Evolutionary conservation across 2,329 filamentous ascomycete genomes (phyloP).

Genomic region (Cercospora citrullina): DNA sequence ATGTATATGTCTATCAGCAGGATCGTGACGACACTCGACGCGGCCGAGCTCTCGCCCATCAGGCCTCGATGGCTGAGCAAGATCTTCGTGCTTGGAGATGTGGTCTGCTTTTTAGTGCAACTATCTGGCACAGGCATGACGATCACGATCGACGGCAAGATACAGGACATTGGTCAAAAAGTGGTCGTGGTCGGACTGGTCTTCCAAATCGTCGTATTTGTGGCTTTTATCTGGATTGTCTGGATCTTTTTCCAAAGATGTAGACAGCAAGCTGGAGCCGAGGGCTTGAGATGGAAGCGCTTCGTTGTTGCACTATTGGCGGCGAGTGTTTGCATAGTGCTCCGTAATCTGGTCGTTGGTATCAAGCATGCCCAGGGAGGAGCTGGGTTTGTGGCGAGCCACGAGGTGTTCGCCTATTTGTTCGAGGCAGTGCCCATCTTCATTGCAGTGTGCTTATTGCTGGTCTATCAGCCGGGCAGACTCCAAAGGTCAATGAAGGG

Average conservation of each 20-base stretch:
- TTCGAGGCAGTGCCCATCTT: constrained; percentile 49
- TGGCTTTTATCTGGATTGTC: constrained; percentile 54
- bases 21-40: constrained; percentile 36
- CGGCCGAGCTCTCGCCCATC: constrained; percentile 42
- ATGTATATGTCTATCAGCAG: constrained; percentile 51
- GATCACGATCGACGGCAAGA: constrained; percentile 23
- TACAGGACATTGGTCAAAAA: constrained; percentile 46
- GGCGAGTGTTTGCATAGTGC: constrained; percentile 46
- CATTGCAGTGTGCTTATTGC: constrained; percentile 26
- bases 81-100: constrained; percentile 57
- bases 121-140: constrained; percentile 44
- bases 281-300: constrained; percentile 37
- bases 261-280: constrained; percentile 20
- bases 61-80: constrained; percentile 52
- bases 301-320: constrained; percentile 44
- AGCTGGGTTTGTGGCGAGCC: constrained; percentile 44
- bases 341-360: constrained; percentile 51
- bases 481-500: constrained; percentile 13
- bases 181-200: constrained; percentile 58
- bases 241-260: constrained; percentile 51
- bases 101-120: constrained; percentile 56
- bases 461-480: constrained; percentile 16
- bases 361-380: constrained; percentile 52
- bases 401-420: constrained; percentile 48
- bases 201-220: constrained; percentile 60